Evolutionary conservation across 2,329 filamentous ascomycete genomes (phyloP).

Genomic region (Amauroascus verrucosus): DNA sequence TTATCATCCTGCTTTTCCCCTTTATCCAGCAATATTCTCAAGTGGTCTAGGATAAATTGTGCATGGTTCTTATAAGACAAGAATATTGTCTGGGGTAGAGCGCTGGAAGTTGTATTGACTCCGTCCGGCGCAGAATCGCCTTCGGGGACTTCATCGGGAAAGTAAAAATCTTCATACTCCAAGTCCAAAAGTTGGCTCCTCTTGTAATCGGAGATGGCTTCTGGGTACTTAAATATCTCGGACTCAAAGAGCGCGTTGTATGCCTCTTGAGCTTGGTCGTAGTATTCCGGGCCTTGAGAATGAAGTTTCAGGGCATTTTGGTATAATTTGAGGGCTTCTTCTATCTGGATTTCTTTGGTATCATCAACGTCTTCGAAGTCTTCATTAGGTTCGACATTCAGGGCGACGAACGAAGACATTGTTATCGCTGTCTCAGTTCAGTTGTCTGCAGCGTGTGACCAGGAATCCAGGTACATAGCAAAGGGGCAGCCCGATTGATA

Average conservation of each 20-base stretch:
- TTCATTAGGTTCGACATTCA: constrained; percentile 91
- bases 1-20: constrained; percentile 15
- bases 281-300: constrained; percentile 68
- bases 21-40: constrained; percentile 43
- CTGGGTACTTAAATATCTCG: constrained; percentile 87
- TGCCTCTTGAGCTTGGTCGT: constrained; percentile 64
- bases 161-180: constrained; percentile 41
- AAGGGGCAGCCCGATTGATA: background rate
- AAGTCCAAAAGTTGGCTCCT: constrained; percentile 45
- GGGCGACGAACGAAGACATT: constrained; percentile 62
- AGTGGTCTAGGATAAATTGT: constrained; percentile 74
- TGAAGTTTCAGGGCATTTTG: constrained; percentile 85
- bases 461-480: background rate
- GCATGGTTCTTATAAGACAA: constrained; percentile 93
- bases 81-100: constrained; percentile 78
- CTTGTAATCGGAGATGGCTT: constrained; percentile 75
- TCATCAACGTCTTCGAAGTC: constrained; percentile 83
- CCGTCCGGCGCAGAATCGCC: constrained; percentile 46
- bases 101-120: constrained; percentile 66
- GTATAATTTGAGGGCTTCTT: constrained; percentile 91
- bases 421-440: background rate
- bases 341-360: constrained; percentile 91
- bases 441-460: background rate
- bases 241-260: constrained; percentile 80
- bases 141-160: constrained; percentile 19